Evolutionary conservation across 208 protist genomes (phyloP), one percentile per base, ranked within the genome.

Genomic region (Leishmania braziliensis): DNA sequence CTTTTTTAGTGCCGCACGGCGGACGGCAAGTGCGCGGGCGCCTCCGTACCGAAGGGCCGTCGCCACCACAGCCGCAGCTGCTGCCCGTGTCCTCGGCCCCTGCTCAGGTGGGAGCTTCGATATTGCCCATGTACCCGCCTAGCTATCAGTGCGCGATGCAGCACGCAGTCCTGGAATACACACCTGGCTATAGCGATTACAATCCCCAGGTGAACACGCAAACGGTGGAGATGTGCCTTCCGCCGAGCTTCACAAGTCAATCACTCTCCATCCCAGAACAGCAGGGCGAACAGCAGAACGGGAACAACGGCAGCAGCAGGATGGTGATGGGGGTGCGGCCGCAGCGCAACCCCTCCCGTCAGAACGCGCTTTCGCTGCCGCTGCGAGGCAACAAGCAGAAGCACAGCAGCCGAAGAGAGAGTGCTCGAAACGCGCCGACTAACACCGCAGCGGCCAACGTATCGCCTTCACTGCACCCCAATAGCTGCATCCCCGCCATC

Each of bases 141-240:
- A 71, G 76, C 62, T 79, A 78, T 33, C 80, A 65, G 69, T 48
- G 33, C 39, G 77, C 65, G 51, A 68, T 70, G 75, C 75, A 60
- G 56, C 54, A 71, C 16, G 63, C 82, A 16, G 82, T 86, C 43
- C 51, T 86, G 46, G 78, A 80, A 26, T 75, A 29, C 73, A 68
- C 82, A 6, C 62, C 39, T 6, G 78, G 65, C 51, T 86, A 86
- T 65, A 79, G 72, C 78, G 77, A 79, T 56, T 80, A 82, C 33
- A 86, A 86, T 60, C 78, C 78, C 12, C 82, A 86, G 62, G 78
- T 86, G n/a, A 86, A 76, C 82, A 86, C 82, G 46, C 82, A 86
- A 60, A 86, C 82, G 50, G 77, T 86, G 46, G 78, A 86, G 50
- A 82, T 86, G 77, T 54, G 68, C 26, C n/a, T 86, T 43, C 78